Evolutionary conservation across 2,329 filamentous ascomycete genomes (phyloP).

Genomic region (Trematosphaeria pertusa): DNA sequence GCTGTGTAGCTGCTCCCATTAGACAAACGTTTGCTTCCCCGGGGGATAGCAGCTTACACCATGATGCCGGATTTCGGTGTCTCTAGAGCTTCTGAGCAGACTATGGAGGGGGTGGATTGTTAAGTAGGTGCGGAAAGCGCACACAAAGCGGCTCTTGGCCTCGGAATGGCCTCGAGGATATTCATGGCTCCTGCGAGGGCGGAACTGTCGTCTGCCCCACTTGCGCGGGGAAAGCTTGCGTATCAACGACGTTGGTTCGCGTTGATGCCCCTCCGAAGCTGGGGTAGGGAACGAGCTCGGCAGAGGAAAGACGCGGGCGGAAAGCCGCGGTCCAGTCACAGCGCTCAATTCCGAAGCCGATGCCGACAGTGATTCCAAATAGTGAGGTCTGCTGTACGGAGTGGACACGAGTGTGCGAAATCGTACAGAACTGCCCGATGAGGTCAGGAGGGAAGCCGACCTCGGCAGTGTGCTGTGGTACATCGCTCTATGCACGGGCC

Average conservation of each 20-base stretch:
- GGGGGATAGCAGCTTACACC: conserved; percentile 22
- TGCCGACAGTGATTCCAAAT: no score
- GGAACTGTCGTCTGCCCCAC: conserved; percentile 7
- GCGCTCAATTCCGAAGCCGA: no score
- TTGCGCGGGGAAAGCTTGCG: conserved; percentile 11
- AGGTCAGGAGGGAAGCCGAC: no score
- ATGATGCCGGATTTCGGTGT: no score
- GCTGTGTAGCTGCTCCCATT: conserved; percentile 65
- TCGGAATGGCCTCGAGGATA: conserved; percentile 1
- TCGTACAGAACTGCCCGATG: no score
- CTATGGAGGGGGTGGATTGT: neutral
- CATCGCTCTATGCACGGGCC: no score
- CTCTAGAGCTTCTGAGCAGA: neutral
- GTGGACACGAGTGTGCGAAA: no score
- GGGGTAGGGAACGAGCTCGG: conserved; percentile 6
- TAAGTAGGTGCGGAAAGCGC: neutral
- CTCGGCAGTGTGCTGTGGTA: no score
- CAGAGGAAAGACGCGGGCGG: conserved; percentile 3
- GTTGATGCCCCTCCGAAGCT: conserved; percentile 1
- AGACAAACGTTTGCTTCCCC: neutral
- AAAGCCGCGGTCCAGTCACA: conserved; percentile 5
- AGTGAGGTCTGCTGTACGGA: no score
- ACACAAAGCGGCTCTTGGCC: conserved; percentile 3
- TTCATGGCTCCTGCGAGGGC: conserved; percentile 1
- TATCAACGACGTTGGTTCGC: neutral